Base-by-base conservation (phyloP, 805 yeast genomes). In the Nakazawaea anatomiae region DNA sequence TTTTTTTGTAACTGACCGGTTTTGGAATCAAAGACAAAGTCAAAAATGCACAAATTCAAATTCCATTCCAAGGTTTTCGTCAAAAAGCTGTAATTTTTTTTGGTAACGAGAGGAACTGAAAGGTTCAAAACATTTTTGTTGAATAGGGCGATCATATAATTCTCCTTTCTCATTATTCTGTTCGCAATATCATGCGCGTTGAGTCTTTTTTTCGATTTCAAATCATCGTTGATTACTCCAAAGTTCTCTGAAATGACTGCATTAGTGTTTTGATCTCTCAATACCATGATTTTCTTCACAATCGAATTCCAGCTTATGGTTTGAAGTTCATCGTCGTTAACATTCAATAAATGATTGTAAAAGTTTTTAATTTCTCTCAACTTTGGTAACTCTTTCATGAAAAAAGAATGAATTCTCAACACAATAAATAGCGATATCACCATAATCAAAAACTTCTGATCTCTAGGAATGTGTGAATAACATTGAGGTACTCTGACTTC, bases 51-150 rank as follows among this genome's bases (percentile, higher is more conserved):
- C 27, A 94, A 71, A 58, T 88, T 88, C 51, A 94, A 72, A 64
- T 92, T 92, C 98, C 98, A 94, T 60, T 94, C 99, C 56, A 94
- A 68, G 2, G 97, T 89, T 57, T 86, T 84, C 0, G 99, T 92
- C 32, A 94, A 69, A 43, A 78, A 73, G 25, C 42, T 42, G 31
- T 44, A 32, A 36, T 35, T 43, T 30, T 35, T 39, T 4, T 25
- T 29, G 5, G 40, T 36, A 0, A 84, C 82, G 3, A 80, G 55
- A 1, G 84, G 81, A 14, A 89, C 63, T 0, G 86, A 74, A 28
- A 88, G 69, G 59, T 87, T 86, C 42, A 92, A 67, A 1, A 92
- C 70, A 52, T 87, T 81, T 57, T 83, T 87, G 66, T 89, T 91
- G 60, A 88, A 83, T 57, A 94, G 68, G 1, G 97, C 97, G 62